Evolutionary conservation across 2,329 filamentous ascomycete species (phyloP).

Genomic region (Claviceps pazoutovae): DNA sequence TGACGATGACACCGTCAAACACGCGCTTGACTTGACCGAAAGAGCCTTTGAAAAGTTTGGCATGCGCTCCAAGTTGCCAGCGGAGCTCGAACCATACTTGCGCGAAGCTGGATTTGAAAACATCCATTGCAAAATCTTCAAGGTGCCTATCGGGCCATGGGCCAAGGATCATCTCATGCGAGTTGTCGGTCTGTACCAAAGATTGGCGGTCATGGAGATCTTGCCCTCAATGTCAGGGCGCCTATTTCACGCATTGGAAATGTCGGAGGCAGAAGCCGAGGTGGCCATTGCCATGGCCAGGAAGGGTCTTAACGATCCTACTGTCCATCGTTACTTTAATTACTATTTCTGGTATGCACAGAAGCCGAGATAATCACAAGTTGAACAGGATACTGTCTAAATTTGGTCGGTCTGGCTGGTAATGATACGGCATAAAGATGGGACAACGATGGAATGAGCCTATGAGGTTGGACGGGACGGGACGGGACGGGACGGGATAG

Average conservation of each 20-base stretch:
- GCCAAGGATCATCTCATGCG: slow-evolving; percentile 18
- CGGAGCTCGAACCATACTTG: slow-evolving; percentile 7
- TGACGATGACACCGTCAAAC: slow-evolving; percentile 7
- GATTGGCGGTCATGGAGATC: slow-evolving; percentile 21
- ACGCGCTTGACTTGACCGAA: slow-evolving; percentile 5
- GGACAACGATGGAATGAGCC: no score
- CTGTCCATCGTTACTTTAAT: slow-evolving; percentile 21
- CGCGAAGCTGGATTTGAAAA: slow-evolving; percentile 10
- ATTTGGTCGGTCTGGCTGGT: background rate
- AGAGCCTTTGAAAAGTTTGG: slow-evolving; percentile 8
- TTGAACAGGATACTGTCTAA: background rate
- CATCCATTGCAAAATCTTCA: slow-evolving; percentile 20
- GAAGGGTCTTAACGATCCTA: slow-evolving; percentile 13
- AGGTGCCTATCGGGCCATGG: slow-evolving; percentile 25
- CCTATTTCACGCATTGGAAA: slow-evolving; percentile 18
- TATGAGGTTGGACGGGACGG: no score
- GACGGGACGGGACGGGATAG: no score
- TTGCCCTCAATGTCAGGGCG: slow-evolving; percentile 22
- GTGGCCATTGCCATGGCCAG: slow-evolving; percentile 14
- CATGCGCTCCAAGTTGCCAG: slow-evolving; percentile 9
- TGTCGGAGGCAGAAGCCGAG: slow-evolving; percentile 16
- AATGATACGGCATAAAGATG: no score
- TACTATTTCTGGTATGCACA: slow-evolving; percentile 25
- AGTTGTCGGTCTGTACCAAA: slow-evolving; percentile 24
- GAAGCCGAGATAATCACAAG: slow-evolving; percentile 10